phyloP scores from a whole-genome alignment of 2,329 filamentous ascomycete species.

The Lachnellula willkommii region DNA sequence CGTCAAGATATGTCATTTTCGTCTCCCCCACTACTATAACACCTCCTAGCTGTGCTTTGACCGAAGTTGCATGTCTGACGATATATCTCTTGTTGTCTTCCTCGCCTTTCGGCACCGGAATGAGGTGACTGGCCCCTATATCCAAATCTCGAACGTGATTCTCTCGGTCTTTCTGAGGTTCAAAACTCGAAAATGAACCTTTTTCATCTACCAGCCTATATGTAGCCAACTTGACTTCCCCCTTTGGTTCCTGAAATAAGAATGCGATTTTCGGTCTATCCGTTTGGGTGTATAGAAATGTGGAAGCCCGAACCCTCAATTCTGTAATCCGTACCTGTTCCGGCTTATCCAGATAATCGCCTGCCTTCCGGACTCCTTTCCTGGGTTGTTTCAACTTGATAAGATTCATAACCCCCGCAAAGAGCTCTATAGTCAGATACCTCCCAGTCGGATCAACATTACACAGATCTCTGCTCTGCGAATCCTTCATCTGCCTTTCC shows the following conservation, averaged over 20 bases:
- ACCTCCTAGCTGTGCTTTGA: constrained; percentile 59
- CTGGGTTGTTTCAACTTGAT: constrained; percentile 52
- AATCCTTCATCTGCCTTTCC: constrained; percentile 64
- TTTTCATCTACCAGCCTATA: constrained; percentile 58
- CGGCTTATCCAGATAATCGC: constrained; percentile 54
- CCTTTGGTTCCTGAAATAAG: constrained; percentile 58
- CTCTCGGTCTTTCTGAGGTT: constrained; percentile 50
- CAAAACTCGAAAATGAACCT: constrained; percentile 48
- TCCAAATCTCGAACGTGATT: constrained; percentile 50
- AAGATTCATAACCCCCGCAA: constrained; percentile 62
- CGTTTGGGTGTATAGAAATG: constrained; percentile 55
- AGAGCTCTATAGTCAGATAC: constrained; percentile 62
- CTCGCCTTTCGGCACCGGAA: constrained; percentile 54
- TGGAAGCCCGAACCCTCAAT: constrained; percentile 59
- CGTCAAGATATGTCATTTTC: constrained; percentile 78
- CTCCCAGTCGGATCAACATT: constrained; percentile 74
- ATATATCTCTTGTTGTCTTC: constrained; percentile 57
- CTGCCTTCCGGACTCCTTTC: constrained; percentile 40
- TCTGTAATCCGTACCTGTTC: constrained; percentile 59
- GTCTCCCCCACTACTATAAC: constrained; percentile 75
- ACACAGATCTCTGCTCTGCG: constrained; percentile 76
- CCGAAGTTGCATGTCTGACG: constrained; percentile 44
- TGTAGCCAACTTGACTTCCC: constrained; percentile 51
- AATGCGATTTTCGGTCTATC: constrained; percentile 57
- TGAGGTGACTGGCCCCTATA: constrained; percentile 53